Base-by-base conservation (phyloP, 257 asterid genomes). In the Salvia miltiorrhiza region DNA sequence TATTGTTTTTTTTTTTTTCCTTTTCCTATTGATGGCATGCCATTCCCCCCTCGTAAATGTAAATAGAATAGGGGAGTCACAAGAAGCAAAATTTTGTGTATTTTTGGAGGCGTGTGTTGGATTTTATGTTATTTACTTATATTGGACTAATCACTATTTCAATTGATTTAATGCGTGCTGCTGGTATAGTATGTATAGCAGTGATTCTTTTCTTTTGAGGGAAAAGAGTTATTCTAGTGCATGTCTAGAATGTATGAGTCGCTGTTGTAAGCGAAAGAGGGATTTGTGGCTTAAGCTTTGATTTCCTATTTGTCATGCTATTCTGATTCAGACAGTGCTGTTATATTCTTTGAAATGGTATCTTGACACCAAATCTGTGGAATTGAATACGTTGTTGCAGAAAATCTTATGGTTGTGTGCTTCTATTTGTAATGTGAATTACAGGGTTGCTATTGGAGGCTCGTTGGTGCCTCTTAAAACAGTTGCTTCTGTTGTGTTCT, bases 401-500 rank as follows among this genome's bases (percentile, higher is more conserved):
- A 57, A 50, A 30, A 43, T 30, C 50, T 65, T 40, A 57, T 67
- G 45, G 65, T 2, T 44, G 24, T 61, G 21, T 70, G 54, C 71
- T 49, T 68, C 9, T 47, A 16, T 58, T 63, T 59, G 71, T 67
- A 24, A 59, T 77, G 69, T 80, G 70, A 74, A 49, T 67, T 81
- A 50, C 86, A 87, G 95, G 91, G 67, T 57, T 69, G 32, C 74
- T 65, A 76, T 70, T 30, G 32, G 78, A 70, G 78, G 69, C 76
- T 76, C 77, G 50, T 11, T 80, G 89, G 88, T 64, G 73, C 44
- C 55, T 74, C 63, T 72, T 80, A 35, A 81, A 67, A 70, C 82
- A 67, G 60, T 70, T 86, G 72, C 77, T 90, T 76, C 72, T 85
- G 68, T 60, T 86, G 56, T 79, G 81, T 69, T 81, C 44, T 73